phyloP scores from a whole-genome alignment of 305 asterid species.

The Fraxinus greggii region DNA sequence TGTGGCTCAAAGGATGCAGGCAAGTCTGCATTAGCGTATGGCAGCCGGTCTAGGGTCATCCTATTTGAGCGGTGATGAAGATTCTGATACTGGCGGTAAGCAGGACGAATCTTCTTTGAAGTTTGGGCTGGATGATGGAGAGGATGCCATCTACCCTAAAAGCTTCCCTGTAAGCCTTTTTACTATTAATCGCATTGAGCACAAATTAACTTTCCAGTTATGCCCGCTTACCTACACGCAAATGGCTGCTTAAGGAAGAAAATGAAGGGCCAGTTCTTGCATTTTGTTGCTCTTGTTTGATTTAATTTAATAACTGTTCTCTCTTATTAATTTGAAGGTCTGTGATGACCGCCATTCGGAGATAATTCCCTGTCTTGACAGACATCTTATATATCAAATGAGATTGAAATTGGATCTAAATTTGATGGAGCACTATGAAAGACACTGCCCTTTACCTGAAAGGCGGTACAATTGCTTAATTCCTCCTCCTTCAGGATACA shows the following conservation, averaged over 20 bases:
- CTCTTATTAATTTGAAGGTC: constrained; percentile 39
- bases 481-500: constrained; percentile 94
- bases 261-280: not conserved
- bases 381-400: constrained; percentile 86
- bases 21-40: constrained; percentile 81
- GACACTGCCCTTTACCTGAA: constrained; percentile 92
- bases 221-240: not conserved
- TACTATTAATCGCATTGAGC: constrained; percentile 3
- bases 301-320: not conserved
- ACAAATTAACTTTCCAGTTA: constrained; percentile 10
- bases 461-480: constrained; percentile 83
- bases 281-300: not conserved
- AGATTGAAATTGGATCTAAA: constrained; percentile 82
- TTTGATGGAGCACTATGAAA: constrained; percentile 92
- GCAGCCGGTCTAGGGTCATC: constrained; percentile 85
- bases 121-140: constrained; percentile 64
- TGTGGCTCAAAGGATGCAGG: constrained; percentile 70
- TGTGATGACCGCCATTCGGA: constrained; percentile 87
- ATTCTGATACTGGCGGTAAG: constrained; percentile 61
- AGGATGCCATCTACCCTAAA: constrained; percentile 46
- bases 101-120: constrained; percentile 63
- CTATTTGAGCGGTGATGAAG: constrained; percentile 81
- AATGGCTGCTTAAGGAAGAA: not conserved
- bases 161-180: constrained; percentile 72
- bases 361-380: constrained; percentile 83